phyloP scores from a whole-genome alignment of 164 flowering plant species.

The Vitis amurensis region DNA sequence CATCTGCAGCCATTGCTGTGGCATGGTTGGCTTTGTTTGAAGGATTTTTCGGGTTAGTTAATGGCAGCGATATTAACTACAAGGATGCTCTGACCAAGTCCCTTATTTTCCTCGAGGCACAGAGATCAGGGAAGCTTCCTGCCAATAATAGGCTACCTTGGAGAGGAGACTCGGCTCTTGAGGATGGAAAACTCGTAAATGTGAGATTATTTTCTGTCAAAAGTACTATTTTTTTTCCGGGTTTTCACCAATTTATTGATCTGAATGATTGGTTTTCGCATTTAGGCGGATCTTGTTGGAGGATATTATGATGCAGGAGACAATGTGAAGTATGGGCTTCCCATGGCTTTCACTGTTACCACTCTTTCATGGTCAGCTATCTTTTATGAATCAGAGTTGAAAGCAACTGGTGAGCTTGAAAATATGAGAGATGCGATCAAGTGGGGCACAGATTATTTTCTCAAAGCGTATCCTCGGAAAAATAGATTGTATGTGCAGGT shows the following conservation, averaged over 20 bases:
- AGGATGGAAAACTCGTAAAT: conserved; percentile 66
- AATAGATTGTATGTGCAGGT: conserved; percentile 76
- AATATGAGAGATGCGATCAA: conserved; percentile 49
- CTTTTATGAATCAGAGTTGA: conserved; percentile 42
- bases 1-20: conserved; percentile 18
- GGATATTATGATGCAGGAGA: conserved; percentile 99
- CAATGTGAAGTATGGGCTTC: conserved; percentile 86
- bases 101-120: conserved; percentile 81
- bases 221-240: not conserved
- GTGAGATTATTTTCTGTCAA: conserved; percentile 24
- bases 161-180: conserved; percentile 82
- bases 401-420: conserved; percentile 57
- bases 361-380: conserved; percentile 73
- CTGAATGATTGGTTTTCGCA: not conserved
- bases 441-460: conserved; percentile 93
- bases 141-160: conserved; percentile 50
- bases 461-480: conserved; percentile 45
- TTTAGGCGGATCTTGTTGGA: conserved; percentile 74
- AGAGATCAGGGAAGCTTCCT: conserved; percentile 83
- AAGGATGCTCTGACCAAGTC: conserved; percentile 82
- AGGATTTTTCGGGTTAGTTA: conserved; percentile 23
- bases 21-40: conserved; percentile 33
- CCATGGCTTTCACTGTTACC: conserved; percentile 90
- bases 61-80: conserved; percentile 46
- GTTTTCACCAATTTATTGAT: not conserved